These are phyloP conservation scores for Hypericum perforatum DNA, from an alignment of 345 rosid species.

Conservation along the genomic window DNA sequence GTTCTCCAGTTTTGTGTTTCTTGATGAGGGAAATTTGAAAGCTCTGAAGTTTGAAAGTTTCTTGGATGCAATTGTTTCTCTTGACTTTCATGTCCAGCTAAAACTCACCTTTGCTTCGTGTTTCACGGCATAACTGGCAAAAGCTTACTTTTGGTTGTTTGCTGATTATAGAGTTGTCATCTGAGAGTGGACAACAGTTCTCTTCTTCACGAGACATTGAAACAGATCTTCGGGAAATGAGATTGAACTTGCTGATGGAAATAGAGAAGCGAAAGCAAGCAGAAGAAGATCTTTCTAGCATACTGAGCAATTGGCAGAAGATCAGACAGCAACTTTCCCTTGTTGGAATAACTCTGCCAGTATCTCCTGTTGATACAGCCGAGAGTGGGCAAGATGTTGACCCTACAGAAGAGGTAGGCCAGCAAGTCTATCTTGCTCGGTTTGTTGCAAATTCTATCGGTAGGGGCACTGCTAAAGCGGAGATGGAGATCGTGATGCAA, in stretches of 20 bases:
- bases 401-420: conserved; percentile 48
- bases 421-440: conserved; percentile 47
- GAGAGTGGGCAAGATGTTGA: conserved; percentile 28
- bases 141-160: not conserved
- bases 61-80: no score
- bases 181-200: conserved; percentile 35
- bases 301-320: conserved; percentile 53
- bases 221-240: conserved; percentile 43
- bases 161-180: conserved; percentile 46
- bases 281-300: conserved; percentile 48
- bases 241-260: conserved; percentile 59
- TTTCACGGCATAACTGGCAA: no score
- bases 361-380: conserved; percentile 27
- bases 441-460: conserved; percentile 61
- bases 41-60: no score
- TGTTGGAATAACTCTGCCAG: conserved; percentile 54
- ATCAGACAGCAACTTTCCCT: conserved; percentile 48
- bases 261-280: conserved; percentile 62
- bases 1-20: no score
- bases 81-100: no score
- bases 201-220: conserved; percentile 30
- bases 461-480: conserved; percentile 60
- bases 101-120: no score
- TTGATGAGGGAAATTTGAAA: no score
- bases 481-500: conserved; percentile 65